Evolutionary conservation across 2,329 filamentous ascomycete species (phyloP), one percentile per base, ranked within the genome.

Genomic region (Penicillium sclerotigenum): DNA sequence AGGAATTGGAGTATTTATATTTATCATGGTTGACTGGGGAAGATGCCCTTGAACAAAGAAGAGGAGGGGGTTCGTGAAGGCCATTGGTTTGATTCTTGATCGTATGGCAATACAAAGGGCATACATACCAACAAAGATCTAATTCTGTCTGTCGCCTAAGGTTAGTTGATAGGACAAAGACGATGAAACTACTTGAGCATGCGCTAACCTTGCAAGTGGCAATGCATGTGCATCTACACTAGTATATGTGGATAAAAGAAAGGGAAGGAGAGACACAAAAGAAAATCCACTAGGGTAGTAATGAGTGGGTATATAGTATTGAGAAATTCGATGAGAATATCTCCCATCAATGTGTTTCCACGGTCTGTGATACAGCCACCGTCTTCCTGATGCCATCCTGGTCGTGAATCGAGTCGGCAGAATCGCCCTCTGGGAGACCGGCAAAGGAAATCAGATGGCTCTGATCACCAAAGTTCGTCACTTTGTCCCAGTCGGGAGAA

Each of bases 401-500:
- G 33, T 48, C 48, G 47, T 56, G 47, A 14, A 61, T 36, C 5
- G 22, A 42, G 3, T 42, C 40, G 5, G 7, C 5, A 5, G 54
- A 54, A 9, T 57, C 53, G 5, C 47, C 37, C 14, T 69, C 68
- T 0, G 63, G 65, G 0, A 59, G 58, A 1, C 66, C 69, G 1
- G 69, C 67, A 37, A 61, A 69, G 3, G 67, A 61, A 29, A 71
- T 71, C 7, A 72, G 61, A 59, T 71, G 68, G 42, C 67, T 70
- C 46, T 72, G 66, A 13, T 72, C 69, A 6, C 62, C 68, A 36
- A 67, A 65, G 36, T 66, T 64, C 14, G 59, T 54, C 2, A 47
- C 42, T 42, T 61, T 65, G 5, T 65, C 65, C 46, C 48, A 52
- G 1, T 60, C 58, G 14, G 59, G 59, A 13, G 31, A 47, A 16